Percentiles rank a stretch among this genome's conserved stretches.
Evolutionary conservation across 768 basidiomycete species (phyloP).

Genomic region (Hygrophoropsis aurantiaca): DNA sequence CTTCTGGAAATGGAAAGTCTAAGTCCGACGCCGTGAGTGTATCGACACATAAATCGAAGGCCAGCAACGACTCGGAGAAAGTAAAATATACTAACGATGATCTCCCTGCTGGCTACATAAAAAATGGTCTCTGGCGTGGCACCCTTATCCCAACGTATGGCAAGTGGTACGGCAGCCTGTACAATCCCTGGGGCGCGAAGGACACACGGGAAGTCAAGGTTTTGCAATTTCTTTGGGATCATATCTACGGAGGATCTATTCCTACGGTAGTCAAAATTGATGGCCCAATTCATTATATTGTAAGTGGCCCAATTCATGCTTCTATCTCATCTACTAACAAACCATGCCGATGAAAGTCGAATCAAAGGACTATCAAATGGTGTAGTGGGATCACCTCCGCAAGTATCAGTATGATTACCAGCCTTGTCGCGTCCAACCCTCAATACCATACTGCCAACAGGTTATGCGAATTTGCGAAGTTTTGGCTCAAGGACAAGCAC

Average conservation of each 20-base stretch:
- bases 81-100: not conserved
- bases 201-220: not conserved
- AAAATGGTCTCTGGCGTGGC: not conserved
- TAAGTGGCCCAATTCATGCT: not conserved
- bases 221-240: not conserved
- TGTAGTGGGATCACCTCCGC: not conserved
- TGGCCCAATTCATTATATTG: not conserved
- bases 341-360: not conserved
- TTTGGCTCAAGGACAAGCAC: not conserved
- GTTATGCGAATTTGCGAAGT: not conserved
- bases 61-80: not conserved
- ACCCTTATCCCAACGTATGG: slow-evolving; percentile 1
- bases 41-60: too few species aligned
- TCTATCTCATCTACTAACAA: not conserved
- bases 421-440: not conserved
- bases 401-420: not conserved
- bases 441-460: not conserved
- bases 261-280: not conserved
- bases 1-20: too few species aligned
- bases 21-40: too few species aligned
- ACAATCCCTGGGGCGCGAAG: not conserved
- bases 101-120: not conserved
- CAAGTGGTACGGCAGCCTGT: not conserved
- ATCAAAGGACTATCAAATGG: not conserved
- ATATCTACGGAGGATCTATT: not conserved